phyloP scores from a whole-genome alignment of 768 basidiomycete species.

The Collybia sp. region DNA sequence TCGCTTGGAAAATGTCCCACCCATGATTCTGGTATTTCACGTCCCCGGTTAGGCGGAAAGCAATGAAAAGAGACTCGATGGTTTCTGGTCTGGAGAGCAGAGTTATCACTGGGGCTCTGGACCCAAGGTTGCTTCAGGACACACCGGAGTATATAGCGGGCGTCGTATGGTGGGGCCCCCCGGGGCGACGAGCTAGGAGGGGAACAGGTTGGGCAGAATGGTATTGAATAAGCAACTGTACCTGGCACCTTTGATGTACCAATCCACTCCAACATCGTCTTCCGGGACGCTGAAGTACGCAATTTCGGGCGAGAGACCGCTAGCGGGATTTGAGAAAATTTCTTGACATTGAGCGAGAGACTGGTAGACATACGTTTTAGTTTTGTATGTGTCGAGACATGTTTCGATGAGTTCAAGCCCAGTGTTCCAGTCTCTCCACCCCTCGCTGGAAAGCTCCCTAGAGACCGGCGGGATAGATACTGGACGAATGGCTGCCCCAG shows the following conservation, averaged over 20 bases:
- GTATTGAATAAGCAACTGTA: constrained; percentile 21
- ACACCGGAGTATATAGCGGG: constrained; percentile 87
- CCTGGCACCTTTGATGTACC: constrained; percentile 89
- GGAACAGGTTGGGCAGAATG: background rate
- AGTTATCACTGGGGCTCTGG: background rate
- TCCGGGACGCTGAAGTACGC: constrained; percentile 73
- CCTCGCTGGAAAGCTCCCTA: constrained; percentile 52
- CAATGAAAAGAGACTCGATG: constrained; percentile 89
- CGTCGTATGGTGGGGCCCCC: constrained; percentile 62
- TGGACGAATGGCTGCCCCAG: constrained; percentile 47
- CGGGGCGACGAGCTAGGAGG: constrained; percentile 20
- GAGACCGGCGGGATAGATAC: constrained; percentile 66
- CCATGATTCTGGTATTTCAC: constrained; percentile 75
- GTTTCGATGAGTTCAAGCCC: constrained; percentile 82
- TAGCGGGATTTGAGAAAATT: constrained; percentile 16
- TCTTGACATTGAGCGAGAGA: background rate
- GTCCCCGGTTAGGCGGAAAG: constrained; percentile 87
- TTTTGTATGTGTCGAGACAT: constrained; percentile 84
- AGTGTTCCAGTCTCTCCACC: constrained; percentile 75
- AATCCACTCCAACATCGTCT: constrained; percentile 55
- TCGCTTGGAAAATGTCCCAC: constrained; percentile 88
- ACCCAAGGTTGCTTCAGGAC: constrained; percentile 11
- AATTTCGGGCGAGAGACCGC: constrained; percentile 86
- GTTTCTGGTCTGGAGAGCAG: constrained; percentile 71
- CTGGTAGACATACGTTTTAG: constrained; percentile 58